Percentiles rank a stretch among this genome's conserved stretches.
These are phyloP conservation scores for Cryphonectria naterciae DNA, from an alignment of 2,329 filamentous ascomycete genomes.

Conservation along the genomic window DNA sequence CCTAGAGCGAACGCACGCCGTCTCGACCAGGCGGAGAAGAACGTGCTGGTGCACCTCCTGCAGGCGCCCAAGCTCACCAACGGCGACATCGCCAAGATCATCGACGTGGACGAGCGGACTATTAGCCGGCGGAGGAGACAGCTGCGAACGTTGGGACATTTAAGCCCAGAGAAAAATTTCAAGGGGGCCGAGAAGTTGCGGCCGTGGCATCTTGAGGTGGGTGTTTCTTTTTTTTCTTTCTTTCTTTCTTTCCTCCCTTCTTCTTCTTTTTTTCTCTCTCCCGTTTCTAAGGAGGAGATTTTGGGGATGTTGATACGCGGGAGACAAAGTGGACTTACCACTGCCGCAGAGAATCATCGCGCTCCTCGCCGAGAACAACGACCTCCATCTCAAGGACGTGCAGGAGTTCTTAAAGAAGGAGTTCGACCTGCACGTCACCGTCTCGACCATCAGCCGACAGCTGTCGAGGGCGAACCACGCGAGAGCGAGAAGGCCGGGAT, in stretches of 20 bases:
- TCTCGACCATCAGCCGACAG: conserved; percentile 28
- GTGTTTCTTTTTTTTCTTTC: not conserved
- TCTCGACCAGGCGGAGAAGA: conserved; percentile 28
- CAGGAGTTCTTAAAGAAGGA: conserved; percentile 25
- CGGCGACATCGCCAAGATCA: conserved; percentile 27
- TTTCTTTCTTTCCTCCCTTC: not conserved
- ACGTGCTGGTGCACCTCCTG: conserved; percentile 27
- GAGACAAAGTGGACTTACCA: not conserved
- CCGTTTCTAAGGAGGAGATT: too few relatives aligned
- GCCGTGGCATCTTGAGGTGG: conserved; percentile 28
- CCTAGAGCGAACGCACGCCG: conserved; percentile 25
- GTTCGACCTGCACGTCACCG: conserved; percentile 27
- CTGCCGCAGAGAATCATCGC: conserved; percentile 24
- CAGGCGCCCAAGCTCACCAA: conserved; percentile 29
- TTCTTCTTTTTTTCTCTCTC: not conserved
- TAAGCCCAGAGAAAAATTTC: conserved; percentile 26
- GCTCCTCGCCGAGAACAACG: conserved; percentile 26
- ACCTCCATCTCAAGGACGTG: conserved; percentile 26
- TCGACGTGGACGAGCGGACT: conserved; percentile 28
- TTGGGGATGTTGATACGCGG: not conserved
- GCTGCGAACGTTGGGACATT: conserved; percentile 26
- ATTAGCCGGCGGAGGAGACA: conserved; percentile 26
- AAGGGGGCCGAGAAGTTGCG: conserved; percentile 29
- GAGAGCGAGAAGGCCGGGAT: conserved; percentile 25
- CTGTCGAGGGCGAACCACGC: conserved; percentile 25